These are phyloP conservation scores for Penicillium psychrofluorescens DNA, from an alignment of 495 filamentous ascomycete genomes.

Conservation along the genomic window DNA sequence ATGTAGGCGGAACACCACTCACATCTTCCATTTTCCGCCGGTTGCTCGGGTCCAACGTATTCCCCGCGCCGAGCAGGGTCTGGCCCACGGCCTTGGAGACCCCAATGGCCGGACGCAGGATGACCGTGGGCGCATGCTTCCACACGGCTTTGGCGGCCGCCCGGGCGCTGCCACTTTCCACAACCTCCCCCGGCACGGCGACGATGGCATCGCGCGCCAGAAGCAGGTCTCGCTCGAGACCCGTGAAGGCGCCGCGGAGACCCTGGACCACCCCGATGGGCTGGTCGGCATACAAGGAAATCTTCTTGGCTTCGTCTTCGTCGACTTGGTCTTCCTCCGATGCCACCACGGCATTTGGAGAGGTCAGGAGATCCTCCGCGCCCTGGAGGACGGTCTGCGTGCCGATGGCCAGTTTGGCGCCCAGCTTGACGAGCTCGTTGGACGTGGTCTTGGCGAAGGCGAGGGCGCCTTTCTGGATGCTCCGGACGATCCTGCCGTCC, in stretches of 20 bases:
- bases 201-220: conserved; percentile 84
- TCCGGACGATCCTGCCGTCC: conserved; percentile 85
- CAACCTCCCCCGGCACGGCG: conserved; percentile 85
- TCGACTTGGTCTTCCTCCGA: conserved; percentile 54
- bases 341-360: conserved; percentile 20
- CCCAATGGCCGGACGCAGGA: conserved; percentile 84
- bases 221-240: conserved; percentile 79
- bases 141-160: conserved; percentile 76
- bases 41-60: conserved; percentile 80
- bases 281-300: conserved; percentile 89
- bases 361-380: conserved; percentile 70
- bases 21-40: conserved; percentile 81
- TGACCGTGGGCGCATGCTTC: conserved; percentile 78
- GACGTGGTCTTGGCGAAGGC: conserved; percentile 90
- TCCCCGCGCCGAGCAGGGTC: conserved; percentile 87
- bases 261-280: conserved; percentile 82
- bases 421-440: conserved; percentile 82
- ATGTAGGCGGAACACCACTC: conserved; percentile 27
- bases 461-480: conserved; percentile 80
- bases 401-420: conserved; percentile 90
- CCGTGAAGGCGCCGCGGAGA: conserved; percentile 69
- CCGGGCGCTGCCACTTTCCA: conserved; percentile 76
- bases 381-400: conserved; percentile 86
- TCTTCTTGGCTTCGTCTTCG: conserved; percentile 62
- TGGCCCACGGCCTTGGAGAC: conserved; percentile 84